phyloP scores from a whole-genome alignment of 2,329 filamentous ascomycete species.

The Botrytis aclada region DNA sequence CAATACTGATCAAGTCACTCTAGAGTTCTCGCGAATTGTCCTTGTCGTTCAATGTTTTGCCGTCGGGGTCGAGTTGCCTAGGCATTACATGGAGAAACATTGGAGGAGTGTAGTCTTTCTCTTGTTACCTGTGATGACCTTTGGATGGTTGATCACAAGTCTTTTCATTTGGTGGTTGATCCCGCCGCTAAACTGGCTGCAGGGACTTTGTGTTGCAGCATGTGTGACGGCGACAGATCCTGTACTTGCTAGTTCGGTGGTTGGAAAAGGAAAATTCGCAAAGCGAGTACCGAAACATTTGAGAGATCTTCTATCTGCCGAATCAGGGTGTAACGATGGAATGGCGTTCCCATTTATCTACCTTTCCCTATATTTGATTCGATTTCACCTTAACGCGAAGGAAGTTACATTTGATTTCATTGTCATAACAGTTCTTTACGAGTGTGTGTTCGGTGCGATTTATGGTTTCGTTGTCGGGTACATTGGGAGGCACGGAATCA shows the following conservation, averaged over 20 bases:
- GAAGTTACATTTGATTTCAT: constrained; percentile 83
- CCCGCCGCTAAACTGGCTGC: constrained; percentile 76
- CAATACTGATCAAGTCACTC: constrained; percentile 78
- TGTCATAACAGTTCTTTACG: constrained; percentile 85
- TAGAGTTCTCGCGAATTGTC: constrained; percentile 86
- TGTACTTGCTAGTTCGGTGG: constrained; percentile 93
- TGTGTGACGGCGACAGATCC: constrained; percentile 98
- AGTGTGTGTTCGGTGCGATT: constrained; percentile 88
- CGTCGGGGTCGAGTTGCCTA: constrained; percentile 84
- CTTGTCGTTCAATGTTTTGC: constrained; percentile 91
- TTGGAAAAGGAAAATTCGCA: constrained; percentile 98
- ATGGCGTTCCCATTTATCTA: constrained; percentile 99
- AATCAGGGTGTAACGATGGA: constrained; percentile 98
- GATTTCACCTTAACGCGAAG: constrained; percentile 66
- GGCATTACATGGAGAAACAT: constrained; percentile 96
- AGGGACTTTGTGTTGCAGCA: constrained; percentile 81
- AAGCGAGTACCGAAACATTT: constrained; percentile 97
- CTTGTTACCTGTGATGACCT: constrained; percentile 94
- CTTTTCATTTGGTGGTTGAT: constrained; percentile 94
- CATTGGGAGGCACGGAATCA: constrained; percentile 84
- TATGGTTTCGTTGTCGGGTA: constrained; percentile 89
- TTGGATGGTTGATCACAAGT: constrained; percentile 89
- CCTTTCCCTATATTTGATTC: constrained; percentile 82
- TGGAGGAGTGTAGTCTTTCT: constrained; percentile 90
- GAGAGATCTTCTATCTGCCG: constrained; percentile 88